A percentile compares a stretch with the other conserved stretches of the same genome.
Evolutionary conservation across 2,329 filamentous ascomycete genomes (phyloP).

Genomic region (Arthrinium phaeospermum): DNA sequence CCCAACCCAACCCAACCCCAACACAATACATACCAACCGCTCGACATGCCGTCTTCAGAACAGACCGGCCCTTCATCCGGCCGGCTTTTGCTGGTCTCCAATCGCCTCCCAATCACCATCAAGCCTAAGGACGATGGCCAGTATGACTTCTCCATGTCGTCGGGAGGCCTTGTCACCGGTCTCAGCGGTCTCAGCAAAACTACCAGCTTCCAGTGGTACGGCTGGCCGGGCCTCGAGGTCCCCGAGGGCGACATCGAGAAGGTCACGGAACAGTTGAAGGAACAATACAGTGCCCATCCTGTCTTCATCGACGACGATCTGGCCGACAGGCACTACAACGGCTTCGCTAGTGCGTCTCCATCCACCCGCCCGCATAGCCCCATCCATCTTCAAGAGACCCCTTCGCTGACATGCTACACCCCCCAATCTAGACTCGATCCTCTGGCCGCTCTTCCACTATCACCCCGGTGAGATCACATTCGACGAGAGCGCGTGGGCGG

Average conservation of each 20-base stretch:
- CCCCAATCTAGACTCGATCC: constrained; percentile 76
- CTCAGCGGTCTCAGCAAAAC: constrained; percentile 90
- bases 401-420: constrained; percentile 23
- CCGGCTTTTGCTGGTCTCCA: constrained; percentile 84
- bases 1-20: neutral
- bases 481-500: constrained; percentile 91
- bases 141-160: constrained; percentile 96
- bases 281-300: constrained; percentile 87
- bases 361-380: neutral
- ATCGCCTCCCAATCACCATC: constrained; percentile 94
- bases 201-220: constrained; percentile 97
- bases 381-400: neutral
- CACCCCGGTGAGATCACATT: constrained; percentile 98
- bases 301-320: constrained; percentile 94
- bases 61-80: constrained; percentile 37
- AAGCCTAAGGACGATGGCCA: constrained; percentile 90
- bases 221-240: constrained; percentile 93
- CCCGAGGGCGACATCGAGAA: constrained; percentile 79
- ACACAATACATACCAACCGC: neutral
- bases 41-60: constrained; percentile 6
- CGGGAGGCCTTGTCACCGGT: constrained; percentile 91
- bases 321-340: constrained; percentile 95
- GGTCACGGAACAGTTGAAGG: constrained; percentile 79
- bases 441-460: constrained; percentile 99
- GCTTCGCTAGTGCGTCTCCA: constrained; percentile 80